phyloP scores from a whole-genome alignment of 2,329 filamentous ascomycete genomes.

The Acarospora socialis region DNA sequence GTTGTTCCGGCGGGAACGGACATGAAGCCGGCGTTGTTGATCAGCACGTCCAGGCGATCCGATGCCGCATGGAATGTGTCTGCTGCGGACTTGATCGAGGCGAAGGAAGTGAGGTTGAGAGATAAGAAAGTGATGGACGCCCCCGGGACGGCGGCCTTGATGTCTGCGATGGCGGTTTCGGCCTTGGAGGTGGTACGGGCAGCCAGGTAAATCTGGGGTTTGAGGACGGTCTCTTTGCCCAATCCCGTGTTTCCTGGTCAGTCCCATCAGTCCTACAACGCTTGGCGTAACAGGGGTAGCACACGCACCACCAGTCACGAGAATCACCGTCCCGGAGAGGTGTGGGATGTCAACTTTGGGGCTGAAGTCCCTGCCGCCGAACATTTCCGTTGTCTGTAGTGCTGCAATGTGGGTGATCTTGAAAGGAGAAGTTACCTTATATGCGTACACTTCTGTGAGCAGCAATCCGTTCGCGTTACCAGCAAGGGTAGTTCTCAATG shows the following conservation, averaged over 20 bases:
- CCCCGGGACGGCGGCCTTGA: slow-evolving; percentile 22
- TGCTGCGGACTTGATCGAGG: slow-evolving; percentile 21
- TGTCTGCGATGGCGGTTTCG: slow-evolving; percentile 25
- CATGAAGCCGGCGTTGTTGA: slow-evolving; percentile 35
- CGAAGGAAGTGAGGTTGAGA: slow-evolving; percentile 24
- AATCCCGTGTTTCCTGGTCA: slow-evolving; percentile 31
- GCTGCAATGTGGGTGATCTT: slow-evolving; percentile 1
- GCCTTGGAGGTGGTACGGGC: slow-evolving; percentile 31
- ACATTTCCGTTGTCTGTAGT: slow-evolving; percentile 4
- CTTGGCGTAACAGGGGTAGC: background rate
- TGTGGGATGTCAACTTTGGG: slow-evolving; percentile 23
- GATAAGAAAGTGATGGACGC: slow-evolving; percentile 25
- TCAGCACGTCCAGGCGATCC: slow-evolving; percentile 30
- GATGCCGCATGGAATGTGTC: slow-evolving; percentile 23
- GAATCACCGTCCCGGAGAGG: slow-evolving; percentile 21
- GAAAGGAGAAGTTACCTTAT: background rate
- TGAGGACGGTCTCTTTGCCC: slow-evolving; percentile 31
- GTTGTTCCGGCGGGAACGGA: slow-evolving; percentile 22
- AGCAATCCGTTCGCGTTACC: background rate
- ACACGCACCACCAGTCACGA: slow-evolving; percentile 23
- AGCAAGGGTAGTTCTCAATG: background rate
- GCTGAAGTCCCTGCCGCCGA: slow-evolving; percentile 14
- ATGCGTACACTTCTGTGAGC: slow-evolving; percentile 1
- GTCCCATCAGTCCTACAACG: background rate
- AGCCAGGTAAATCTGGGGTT: slow-evolving; percentile 33